Percentiles rank a stretch among this genome's conserved stretches.
These are phyloP conservation scores for Knoxdaviesia proteae DNA, from an alignment of 2,329 filamentous ascomycete genomes.

Conservation along the genomic window DNA sequence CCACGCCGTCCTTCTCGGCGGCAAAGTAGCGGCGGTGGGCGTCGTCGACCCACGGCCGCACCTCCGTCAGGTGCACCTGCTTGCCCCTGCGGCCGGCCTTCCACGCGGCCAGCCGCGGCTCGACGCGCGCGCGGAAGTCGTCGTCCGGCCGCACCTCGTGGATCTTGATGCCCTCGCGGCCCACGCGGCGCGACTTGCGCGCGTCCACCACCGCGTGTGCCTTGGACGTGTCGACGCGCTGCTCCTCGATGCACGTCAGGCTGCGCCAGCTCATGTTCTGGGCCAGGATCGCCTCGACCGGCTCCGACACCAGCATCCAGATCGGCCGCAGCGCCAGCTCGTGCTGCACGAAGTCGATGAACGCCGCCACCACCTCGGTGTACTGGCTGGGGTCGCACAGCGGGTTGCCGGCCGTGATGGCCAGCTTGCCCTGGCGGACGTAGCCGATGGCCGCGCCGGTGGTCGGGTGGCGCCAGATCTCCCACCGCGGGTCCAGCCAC, in stretches of 20 bases:
- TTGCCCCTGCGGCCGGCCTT: constrained; percentile 56
- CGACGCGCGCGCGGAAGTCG: constrained; percentile 46
- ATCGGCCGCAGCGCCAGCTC: constrained; percentile 54
- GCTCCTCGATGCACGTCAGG: constrained; percentile 71
- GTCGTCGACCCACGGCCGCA: constrained; percentile 70
- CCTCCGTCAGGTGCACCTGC: constrained; percentile 79
- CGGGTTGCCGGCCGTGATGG: constrained; percentile 71
- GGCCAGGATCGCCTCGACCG: constrained; percentile 61
- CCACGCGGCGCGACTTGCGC: constrained; percentile 60
- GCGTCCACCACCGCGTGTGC: constrained; percentile 38
- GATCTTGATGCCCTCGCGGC: constrained; percentile 69
- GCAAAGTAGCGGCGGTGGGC: constrained; percentile 74
- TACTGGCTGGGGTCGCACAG: constrained; percentile 68
- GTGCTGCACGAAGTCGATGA: constrained; percentile 53
- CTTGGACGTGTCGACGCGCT: constrained; percentile 54
- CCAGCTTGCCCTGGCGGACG: constrained; percentile 54
- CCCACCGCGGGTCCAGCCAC: constrained; percentile 76
- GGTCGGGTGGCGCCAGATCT: constrained; percentile 61
- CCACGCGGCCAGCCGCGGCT: constrained; percentile 62
- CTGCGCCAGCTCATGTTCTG: constrained; percentile 71
- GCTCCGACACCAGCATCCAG: constrained; percentile 72
- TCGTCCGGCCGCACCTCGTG: constrained; percentile 48
- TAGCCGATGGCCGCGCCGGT: constrained; percentile 76
- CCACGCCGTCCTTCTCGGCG: constrained; percentile 50
- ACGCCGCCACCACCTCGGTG: constrained; percentile 48